Base-by-base conservation (phyloP, 2,329 filamentous ascomycete genomes). In the Fusarium sp. region DNA sequence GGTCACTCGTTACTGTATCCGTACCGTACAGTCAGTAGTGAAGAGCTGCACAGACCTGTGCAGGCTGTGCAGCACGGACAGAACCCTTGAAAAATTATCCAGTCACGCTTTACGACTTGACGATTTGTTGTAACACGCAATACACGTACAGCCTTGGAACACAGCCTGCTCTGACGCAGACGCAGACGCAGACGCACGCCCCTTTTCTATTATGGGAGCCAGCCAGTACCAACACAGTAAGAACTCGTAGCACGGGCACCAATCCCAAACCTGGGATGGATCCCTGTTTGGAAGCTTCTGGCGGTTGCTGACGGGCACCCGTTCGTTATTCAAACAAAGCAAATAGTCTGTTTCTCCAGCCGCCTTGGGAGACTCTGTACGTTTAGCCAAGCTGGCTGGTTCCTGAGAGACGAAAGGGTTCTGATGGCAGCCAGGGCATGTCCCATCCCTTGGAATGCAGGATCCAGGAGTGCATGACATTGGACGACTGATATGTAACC, bases 401-500 rank as follows among this genome's bases (percentile, higher is more conserved):
- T 32, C 55, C 56, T 49, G 56, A 56, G 56, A 56, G 51, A 65
- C 61, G 38, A 47, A 57, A 47, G 39, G 61, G 48, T 37, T 14
- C 48, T 49, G 33, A 36, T 39, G 37, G 25, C 29, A 19, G 51
- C 44, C 33, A 21, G 47, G 38, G 25, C 31, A 57, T 49, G 45
- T 31, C 46, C 38, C 55, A 41, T 31, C 46, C 38, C 55, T 48
- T 66, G 67, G 67, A 64, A 69, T 69, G 67, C 67, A 69, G 63
- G 65, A 70, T 56, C 52, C 57, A 69, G 67, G 67, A 68, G 67
- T 70, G 65, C 67, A 70, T 69, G 45, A 55, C 58, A 55, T 25
- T 25, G 23, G 23, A 25, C 49, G 37, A 32, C 53, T 58, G 61
- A 65, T 63, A 25, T 25, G 23, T 25, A 63, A 59, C 55, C 27